Percentiles rank a stretch among this genome's conserved stretches.
Conservation (phyloP, 805 yeast genomes). For the Wickerhamomyces xylosicus region DNA sequence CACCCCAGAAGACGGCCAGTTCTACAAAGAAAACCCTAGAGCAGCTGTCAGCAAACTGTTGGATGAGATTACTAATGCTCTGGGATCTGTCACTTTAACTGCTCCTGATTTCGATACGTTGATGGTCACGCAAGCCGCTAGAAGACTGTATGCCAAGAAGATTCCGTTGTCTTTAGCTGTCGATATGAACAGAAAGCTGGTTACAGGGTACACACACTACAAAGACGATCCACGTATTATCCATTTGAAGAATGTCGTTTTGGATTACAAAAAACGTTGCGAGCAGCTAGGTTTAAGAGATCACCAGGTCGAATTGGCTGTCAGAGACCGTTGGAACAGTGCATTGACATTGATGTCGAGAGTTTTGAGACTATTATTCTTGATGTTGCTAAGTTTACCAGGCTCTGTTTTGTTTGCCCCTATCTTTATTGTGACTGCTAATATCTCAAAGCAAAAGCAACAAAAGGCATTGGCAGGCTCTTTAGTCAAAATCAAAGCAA, state of each 20-base stretch:
- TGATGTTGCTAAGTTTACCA: constrained; percentile 63
- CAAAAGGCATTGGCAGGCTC: constrained; percentile 74
- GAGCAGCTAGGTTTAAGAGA: constrained; percentile 56
- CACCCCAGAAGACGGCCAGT: constrained; percentile 44
- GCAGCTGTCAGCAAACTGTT: constrained; percentile 68
- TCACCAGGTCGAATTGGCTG: constrained; percentile 55
- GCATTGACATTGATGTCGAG: constrained; percentile 43
- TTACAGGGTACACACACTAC: constrained; percentile 72
- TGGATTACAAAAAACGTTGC: constrained; percentile 57
- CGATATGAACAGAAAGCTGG: constrained; percentile 80
- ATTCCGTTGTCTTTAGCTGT: constrained; percentile 71
- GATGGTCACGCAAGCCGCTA: constrained; percentile 89
- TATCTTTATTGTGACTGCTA: constrained; percentile 64
- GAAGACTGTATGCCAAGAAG: constrained; percentile 66
- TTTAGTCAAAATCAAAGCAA: constrained; percentile 82
- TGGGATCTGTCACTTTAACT: constrained; percentile 84
- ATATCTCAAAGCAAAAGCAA: constrained; percentile 63
- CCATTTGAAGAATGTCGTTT: constrained; percentile 49
- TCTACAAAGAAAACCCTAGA: constrained; percentile 57
- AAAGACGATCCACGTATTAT: constrained; percentile 64
- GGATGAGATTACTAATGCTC: constrained; percentile 62
- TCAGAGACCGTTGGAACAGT: constrained; percentile 36
- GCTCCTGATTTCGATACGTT: constrained; percentile 89
- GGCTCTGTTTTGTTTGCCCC: constrained; percentile 82
- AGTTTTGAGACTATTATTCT: constrained; percentile 36